Evolutionary conservation across 2,329 filamentous ascomycete species (phyloP).

Genomic region (Penicillium sp.): DNA sequence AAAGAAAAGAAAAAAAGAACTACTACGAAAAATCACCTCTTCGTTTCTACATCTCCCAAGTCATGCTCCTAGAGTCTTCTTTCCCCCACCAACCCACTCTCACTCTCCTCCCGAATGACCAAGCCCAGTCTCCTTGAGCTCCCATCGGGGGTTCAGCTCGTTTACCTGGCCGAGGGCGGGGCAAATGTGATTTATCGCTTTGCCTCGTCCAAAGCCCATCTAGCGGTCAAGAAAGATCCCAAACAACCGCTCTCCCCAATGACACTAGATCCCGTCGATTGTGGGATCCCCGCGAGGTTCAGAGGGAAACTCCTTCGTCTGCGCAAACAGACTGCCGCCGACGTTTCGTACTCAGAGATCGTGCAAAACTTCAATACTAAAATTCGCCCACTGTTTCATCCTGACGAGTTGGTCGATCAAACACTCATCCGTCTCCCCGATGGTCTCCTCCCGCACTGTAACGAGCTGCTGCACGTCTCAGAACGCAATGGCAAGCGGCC

Average conservation of each 20-base stretch:
- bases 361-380: slow-evolving; percentile 42
- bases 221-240: slow-evolving; percentile 31
- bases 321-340: slow-evolving; percentile 60
- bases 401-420: slow-evolving; percentile 61
- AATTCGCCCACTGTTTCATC: slow-evolving; percentile 61
- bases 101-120: slow-evolving; percentile 38
- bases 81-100: slow-evolving; percentile 1
- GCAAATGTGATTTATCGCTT: slow-evolving; percentile 77
- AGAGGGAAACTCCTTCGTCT: slow-evolving; percentile 62
- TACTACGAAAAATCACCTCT: not conserved
- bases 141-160: slow-evolving; percentile 38
- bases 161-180: slow-evolving; percentile 69
- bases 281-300: slow-evolving; percentile 20
- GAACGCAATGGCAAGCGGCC: slow-evolving; percentile 51
- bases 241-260: slow-evolving; percentile 20
- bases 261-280: not conserved
- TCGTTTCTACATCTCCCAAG: not conserved
- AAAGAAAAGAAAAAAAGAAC: not conserved
- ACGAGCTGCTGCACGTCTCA: slow-evolving; percentile 56
- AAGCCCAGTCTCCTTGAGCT: slow-evolving; percentile 39
- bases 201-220: slow-evolving; percentile 40
- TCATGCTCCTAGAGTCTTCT: not conserved
- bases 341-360: slow-evolving; percentile 56
- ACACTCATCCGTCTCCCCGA: slow-evolving; percentile 55
- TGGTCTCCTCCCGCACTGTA: slow-evolving; percentile 54